These are phyloP conservation scores for Phytophthora nicotianae DNA, from an alignment of 352 stramenopile species.

Conservation along the genomic window DNA sequence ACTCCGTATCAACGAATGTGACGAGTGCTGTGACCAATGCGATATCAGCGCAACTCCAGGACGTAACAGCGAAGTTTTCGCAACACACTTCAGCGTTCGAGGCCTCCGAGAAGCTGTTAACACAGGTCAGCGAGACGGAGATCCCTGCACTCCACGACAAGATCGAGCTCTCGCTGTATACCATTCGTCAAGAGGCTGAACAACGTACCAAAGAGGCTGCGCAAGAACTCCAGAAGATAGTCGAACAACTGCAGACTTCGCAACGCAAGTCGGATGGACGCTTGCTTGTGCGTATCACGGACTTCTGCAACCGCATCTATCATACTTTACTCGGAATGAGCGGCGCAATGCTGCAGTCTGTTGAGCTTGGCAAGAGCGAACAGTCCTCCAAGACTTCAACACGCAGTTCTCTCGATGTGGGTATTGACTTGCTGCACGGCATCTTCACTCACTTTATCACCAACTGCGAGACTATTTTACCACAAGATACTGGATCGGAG, in stretches of 20 bases:
- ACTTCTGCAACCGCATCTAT: conserved; percentile 49
- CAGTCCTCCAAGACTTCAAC: conserved; percentile 16
- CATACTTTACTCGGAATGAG: conserved; percentile 58
- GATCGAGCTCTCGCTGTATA: conserved; percentile 46
- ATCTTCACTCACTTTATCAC: conserved; percentile 45
- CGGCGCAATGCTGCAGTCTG: conserved; percentile 44
- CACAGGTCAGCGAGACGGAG: conserved; percentile 43
- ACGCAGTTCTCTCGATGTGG: conserved; percentile 38
- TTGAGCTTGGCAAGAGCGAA: conserved; percentile 43
- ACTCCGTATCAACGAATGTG: conserved; percentile 29
- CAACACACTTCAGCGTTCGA: conserved; percentile 38
- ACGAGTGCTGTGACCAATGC: conserved; percentile 29
- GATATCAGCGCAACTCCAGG: conserved; percentile 44
- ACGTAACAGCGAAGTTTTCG: conserved; percentile 39
- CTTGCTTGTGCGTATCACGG: conserved; percentile 35
- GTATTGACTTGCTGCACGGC: conserved; percentile 46
- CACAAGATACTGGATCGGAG: conserved; percentile 22
- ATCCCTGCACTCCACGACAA: conserved; percentile 45
- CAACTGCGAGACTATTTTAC: conserved; percentile 20
- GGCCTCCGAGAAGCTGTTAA: conserved; percentile 33
- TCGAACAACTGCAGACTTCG: conserved; percentile 36
- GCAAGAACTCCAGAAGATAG: conserved; percentile 38
- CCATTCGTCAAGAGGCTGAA: conserved; percentile 52
- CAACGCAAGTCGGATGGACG: conserved; percentile 24
- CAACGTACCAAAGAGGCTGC: conserved; percentile 45